Conservation (phyloP, 257 asterid species). For the Vinca minor region DNA sequence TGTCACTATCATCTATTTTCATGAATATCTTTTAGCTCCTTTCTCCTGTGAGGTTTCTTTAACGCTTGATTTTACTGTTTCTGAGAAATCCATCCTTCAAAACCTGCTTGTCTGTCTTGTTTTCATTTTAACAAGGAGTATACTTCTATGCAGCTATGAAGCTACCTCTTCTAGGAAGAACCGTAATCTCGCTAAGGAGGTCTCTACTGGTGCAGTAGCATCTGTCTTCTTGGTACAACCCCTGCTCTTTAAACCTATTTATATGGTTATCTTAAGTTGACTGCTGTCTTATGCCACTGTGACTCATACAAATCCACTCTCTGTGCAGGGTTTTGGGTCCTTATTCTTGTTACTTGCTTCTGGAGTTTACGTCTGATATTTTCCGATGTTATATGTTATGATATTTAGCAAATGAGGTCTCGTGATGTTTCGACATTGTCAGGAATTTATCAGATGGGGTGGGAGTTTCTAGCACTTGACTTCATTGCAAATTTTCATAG, state of each 20-base stretch:
- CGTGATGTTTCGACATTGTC: neutral
- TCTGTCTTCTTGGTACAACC: constrained; percentile 74
- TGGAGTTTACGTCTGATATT: constrained; percentile 81
- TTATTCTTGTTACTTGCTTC: constrained; percentile 86
- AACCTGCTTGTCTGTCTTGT: neutral
- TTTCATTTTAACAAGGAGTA: neutral
- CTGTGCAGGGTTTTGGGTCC: constrained; percentile 88
- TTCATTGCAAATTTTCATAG: neutral
- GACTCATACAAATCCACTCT: constrained; percentile 3
- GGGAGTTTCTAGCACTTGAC: neutral
- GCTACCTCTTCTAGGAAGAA: constrained; percentile 85
- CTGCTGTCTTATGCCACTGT: constrained; percentile 5
- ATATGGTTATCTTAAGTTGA: neutral
- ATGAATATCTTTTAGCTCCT: neutral
- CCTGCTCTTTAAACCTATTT: neutral
- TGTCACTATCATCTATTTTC: neutral
- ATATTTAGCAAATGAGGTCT: neutral
- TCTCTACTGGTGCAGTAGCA: constrained; percentile 71
- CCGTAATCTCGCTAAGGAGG: constrained; percentile 80
- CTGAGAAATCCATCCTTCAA: neutral
- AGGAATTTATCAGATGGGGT: neutral
- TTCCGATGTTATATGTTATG: neutral
- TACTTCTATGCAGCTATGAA: constrained; percentile 59
- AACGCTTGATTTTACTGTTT: neutral
- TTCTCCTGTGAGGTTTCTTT: neutral